phyloP scores from a whole-genome alignment of 2,329 filamentous ascomycete genomes.

The Cadophora sp. region DNA sequence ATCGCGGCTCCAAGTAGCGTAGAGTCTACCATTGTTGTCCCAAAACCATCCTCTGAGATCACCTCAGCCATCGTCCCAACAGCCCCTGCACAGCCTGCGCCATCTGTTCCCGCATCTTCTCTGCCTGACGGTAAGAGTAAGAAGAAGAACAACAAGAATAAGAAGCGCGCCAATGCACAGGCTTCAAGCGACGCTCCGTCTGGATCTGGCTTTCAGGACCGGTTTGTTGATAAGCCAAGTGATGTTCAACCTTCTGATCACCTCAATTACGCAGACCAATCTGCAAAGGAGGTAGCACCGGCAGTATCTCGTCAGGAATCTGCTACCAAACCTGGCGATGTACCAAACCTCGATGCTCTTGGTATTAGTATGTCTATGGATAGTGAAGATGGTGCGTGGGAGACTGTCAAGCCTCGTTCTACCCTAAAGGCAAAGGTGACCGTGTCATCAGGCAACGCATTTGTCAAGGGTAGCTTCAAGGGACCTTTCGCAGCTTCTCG shows the following conservation, averaged over 20 bases:
- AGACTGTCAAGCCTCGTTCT: conserved; percentile 9
- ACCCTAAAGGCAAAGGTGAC: conserved; percentile 9
- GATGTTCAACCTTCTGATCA: neutral
- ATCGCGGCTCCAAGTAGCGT: neutral
- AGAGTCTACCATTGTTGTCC: neutral
- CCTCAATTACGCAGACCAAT: too few species aligned
- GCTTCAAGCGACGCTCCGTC: neutral
- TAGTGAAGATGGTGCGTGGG: neutral
- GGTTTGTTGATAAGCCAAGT: neutral
- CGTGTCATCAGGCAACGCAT: neutral
- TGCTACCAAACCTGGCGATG: neutral
- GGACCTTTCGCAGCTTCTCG: neutral
- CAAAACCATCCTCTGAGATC: neutral
- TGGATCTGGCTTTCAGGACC: neutral
- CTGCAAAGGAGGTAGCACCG: neutral
- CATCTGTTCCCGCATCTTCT: neutral
- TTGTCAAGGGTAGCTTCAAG: neutral
- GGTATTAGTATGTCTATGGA: neutral
- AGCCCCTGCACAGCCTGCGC: neutral
- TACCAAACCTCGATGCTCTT: neutral
- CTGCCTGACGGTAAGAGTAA: conserved; percentile 7
- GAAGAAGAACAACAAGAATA: conserved; percentile 19
- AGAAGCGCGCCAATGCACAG: neutral
- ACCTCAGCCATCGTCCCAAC: neutral
- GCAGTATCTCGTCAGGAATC: neutral